A percentile compares a stretch with the other conserved stretches of the same genome.
These are phyloP conservation scores for Coemansia pectinata DNA, from an alignment of 192 early-diverging fungal species.

Conservation along the genomic window DNA sequence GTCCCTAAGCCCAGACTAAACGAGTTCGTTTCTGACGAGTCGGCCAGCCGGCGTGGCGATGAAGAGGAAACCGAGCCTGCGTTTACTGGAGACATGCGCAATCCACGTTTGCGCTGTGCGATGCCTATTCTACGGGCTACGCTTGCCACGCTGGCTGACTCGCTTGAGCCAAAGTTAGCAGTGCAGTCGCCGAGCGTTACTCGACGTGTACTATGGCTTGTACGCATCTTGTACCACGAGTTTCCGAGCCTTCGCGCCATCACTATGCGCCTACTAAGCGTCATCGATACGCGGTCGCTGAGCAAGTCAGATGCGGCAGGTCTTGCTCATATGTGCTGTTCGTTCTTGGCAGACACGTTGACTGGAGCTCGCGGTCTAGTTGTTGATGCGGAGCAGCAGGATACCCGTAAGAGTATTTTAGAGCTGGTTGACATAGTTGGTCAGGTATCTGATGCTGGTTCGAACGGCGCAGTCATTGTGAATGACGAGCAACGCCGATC, in stretches of 20 bases:
- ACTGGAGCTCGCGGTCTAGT: neutral
- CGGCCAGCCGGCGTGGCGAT: neutral
- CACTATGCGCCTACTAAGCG: slow-evolving; percentile 25
- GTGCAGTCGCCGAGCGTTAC: slow-evolving; percentile 31
- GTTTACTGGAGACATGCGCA: slow-evolving; percentile 13
- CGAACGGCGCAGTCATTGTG: neutral
- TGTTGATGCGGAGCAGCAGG: neutral
- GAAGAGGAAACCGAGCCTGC: neutral
- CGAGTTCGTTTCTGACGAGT: neutral
- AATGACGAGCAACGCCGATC: neutral
- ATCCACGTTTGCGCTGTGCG: slow-evolving; percentile 22
- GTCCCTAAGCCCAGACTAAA: neutral
- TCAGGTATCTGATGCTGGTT: neutral
- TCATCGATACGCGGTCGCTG: slow-evolving; percentile 16
- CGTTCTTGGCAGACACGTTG: slow-evolving; percentile 12
- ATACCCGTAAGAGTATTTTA: neutral
- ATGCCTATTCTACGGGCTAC: slow-evolving; percentile 13
- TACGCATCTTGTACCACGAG: slow-evolving; percentile 37
- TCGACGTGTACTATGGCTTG: slow-evolving; percentile 23
- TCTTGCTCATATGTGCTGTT: slow-evolving; percentile 16
- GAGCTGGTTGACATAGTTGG: neutral
- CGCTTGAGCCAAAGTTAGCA: slow-evolving; percentile 21
- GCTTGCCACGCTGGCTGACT: slow-evolving; percentile 26
- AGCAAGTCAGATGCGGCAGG: slow-evolving; percentile 17
- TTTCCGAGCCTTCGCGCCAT: slow-evolving; percentile 25